Evolutionary conservation across 2,329 filamentous ascomycete species (phyloP), one percentile per base, ranked within the genome.

Genomic region (Fusarium brachygibbosum): DNA sequence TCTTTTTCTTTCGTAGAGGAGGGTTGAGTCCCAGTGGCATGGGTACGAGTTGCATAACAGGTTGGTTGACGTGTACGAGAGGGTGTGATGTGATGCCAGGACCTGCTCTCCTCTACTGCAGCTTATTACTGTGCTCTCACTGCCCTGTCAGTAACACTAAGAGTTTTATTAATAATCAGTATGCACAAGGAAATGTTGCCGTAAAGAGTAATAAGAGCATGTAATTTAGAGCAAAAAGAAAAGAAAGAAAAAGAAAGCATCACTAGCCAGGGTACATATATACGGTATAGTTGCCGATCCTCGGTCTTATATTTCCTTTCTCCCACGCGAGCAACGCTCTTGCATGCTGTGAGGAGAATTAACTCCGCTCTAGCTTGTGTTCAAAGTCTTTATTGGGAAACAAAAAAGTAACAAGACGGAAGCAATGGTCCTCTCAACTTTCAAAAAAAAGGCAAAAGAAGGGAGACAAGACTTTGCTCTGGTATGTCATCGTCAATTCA

Each of bases 281-380:
- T n/a, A 25, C 17, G 21, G 23, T 31, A 21, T 41, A 35, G 34
- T 34, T 44, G 32, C 35, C 48, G 32, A 35, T 25, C 31, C 19
- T 49, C 19, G 31, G 31, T 54, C 19, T 35, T 16, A 19, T 46
- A 14, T 41, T 29, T 32, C 35, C 21, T 53, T 53, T 45, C n/a
- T 55, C 7, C 62, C 55, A 66, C 61, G 55, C n/a, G 62, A 66
- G 54, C 14, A 66, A 66, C 61, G 54, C 55, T 49, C 38, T 37
- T 58, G 51, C 59, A 65, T 38, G 21, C 11, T 35, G 49, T 45
- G 42, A 37, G 35, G 25, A 56, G 48, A 16, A 19, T 25, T 34
- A 42, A 37, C 49, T 53, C 25, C 29, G 25, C 31, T 29, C 28
- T 45, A 21, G n/a, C 31, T 46, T 40, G 17, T 37, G n/a, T 31